Base-by-base conservation (phyloP, 768 basidiomycete species). In the Pisolithus sp. region DNA sequence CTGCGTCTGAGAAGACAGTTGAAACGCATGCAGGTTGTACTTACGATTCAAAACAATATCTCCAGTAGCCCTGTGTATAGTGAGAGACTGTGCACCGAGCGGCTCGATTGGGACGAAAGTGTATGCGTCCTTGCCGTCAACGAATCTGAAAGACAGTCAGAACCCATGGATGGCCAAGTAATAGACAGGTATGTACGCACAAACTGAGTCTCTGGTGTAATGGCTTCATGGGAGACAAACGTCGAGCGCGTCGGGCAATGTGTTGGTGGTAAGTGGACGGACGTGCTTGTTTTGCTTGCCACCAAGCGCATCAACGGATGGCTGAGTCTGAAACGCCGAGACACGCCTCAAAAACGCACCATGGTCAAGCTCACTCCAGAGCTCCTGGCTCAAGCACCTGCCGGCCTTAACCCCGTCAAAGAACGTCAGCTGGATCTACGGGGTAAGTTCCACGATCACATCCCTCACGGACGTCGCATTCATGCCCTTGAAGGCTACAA, bases 311-410 rank as follows among this genome's bases (percentile, higher is more conserved):
- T 31, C 45, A 26, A 26, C 26, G 26, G 38, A 46, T 54, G 59
- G 54, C 67, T 68, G 67, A 68, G 67, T 68, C 67, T 68, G 67
- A 68, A 70, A 68, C 67, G 41, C 40, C 26, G 18, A 6, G 43
- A 49, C 39, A 23, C 44, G 48, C 39, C 30, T 47, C 56, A 57
- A 46, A 48, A 48, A 51, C 50, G 26, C 55, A 61, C 68, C 64
- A 76, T 74, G 62, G 87, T 92, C 82, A 94, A 93, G 80, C 87
- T 94, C 76, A 93, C 93, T 46, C 90, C 92, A 57, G 92, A 94
- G 80, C 82, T 94, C 59, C 78, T 94, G 59, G 85, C 82, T n/a
- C 82, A 88, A 68, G 86, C 83, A 42, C 70, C 79, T 47, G 90
- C 91, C 34, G 77, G 80, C 53, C 75, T 92, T 54, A 93, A 91